Evolutionary conservation across 768 basidiomycete species (phyloP), one percentile per base, ranked within the genome.

Genomic region (Chlorophyllum brunneum): DNA sequence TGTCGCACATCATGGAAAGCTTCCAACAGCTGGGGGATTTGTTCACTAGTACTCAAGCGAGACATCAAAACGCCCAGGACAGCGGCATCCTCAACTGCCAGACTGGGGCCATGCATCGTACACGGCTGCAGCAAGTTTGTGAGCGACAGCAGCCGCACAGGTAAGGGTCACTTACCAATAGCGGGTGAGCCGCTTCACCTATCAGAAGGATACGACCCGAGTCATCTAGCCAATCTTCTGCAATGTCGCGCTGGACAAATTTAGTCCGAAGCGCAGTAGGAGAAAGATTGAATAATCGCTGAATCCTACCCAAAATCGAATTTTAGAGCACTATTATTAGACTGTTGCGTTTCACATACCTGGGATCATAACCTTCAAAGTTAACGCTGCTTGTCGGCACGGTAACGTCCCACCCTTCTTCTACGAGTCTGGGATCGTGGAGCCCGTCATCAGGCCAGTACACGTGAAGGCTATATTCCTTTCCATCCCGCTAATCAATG

Each of bases 51-150:
- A 30, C 67, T 61, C 2, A 82, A 64, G 52, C 72, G 78, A 18
- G 78, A 75, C 69, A 83, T 77, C 23, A 83, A 68, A 26, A 68
- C 70, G 10, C 76, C 81, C 18, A 83, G 66, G 9, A 78, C 73
- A n/a, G 75, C 78, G 0, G 81, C 79, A 55, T 83, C 82, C 62
- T 83, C 81, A 4, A 82, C 64, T 1, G 74, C 75, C 48, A 81
- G 71, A 26, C 70, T 70, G 1, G 70, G 64, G 4, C 69, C 67
- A 54, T 82, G 80, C 18, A 70, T 70, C 0, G 73, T 76, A 40
- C 76, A 74, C 15, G 78, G 76, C 80, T 82, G 46, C 6, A 43
- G 36, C 46, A 22, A 27, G 24, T 54, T 37, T 26, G n/a, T 8
- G 15, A 45, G 23, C 10, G 27, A n/a, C 20, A 48, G 59, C 56